Evolutionary conservation across 164 flowering plant species (phyloP).

Genomic region (Sedum album): DNA sequence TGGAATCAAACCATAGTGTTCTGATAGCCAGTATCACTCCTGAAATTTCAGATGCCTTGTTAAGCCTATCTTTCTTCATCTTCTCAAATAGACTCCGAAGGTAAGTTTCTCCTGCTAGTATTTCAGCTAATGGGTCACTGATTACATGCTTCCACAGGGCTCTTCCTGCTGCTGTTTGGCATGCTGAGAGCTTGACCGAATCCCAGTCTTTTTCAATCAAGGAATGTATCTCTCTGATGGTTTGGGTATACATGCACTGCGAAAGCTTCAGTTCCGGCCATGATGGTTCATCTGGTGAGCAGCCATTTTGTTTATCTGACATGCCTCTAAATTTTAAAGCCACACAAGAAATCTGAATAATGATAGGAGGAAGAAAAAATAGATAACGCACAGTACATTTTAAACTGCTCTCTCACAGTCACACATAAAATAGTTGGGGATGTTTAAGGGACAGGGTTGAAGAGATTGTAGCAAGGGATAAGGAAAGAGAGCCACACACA

Average conservation of each 20-base stretch:
- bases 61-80: constrained; percentile 59
- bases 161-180: constrained; percentile 90
- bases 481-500: constrained; percentile 90
- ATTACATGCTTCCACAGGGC: constrained; percentile 90
- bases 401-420: constrained; percentile 6
- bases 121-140: constrained; percentile 66
- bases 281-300: constrained; percentile 16
- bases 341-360: background rate
- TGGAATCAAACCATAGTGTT: constrained; percentile 83
- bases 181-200: constrained; percentile 49
- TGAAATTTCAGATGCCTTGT: constrained; percentile 73
- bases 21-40: constrained; percentile 87
- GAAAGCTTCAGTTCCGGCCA: constrained; percentile 60
- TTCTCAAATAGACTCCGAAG: constrained; percentile 61
- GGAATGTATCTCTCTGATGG: constrained; percentile 46
- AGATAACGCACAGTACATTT: constrained; percentile 22
- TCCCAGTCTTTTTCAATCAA: constrained; percentile 69
- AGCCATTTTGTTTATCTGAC: constrained; percentile 33
- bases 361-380: constrained; percentile 14
- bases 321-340: constrained; percentile 14
- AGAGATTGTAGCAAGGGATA: constrained; percentile 32
- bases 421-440: background rate
- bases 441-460: constrained; percentile 7
- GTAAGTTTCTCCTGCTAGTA: constrained; percentile 75
- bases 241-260: constrained; percentile 28